Base-by-base conservation (phyloP, 768 basidiomycete species). In the Suillus hirtellus region DNA sequence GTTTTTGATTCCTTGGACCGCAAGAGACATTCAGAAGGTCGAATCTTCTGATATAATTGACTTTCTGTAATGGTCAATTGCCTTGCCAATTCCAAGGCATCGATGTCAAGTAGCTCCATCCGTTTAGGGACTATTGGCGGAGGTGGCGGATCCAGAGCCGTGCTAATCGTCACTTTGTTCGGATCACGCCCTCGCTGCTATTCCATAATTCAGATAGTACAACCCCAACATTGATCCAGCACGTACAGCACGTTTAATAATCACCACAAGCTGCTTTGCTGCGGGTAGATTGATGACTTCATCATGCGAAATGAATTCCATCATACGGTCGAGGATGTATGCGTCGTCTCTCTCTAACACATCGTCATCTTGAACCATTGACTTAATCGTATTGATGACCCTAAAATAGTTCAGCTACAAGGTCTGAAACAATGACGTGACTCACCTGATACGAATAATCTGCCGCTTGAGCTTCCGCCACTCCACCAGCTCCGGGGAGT, bases 51-150 rank as follows among this genome's bases (percentile, higher is more conserved):
- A 75, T 85, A 90, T 49, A 87, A 73, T 15, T 79, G 75, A 60
- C 81, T 83, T 71, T 90, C 89, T 67, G 85, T 80, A 66, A 89
- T 82, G 0, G 89, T 89, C 66, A 90, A 72, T 72, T 90, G 89
- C 15, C 89, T 79, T 0, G 89, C 89, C 3, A 90, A 71, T 69
- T 90, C 89, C 53, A 87, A 70, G 0, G 88, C 81, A 65, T 88
- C 83, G 53, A 90, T 81, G 60, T 90, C 89, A 12, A 81, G 66
- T 4, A 89, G 68, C 50, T 85, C 84, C 63, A 86, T 67, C 64
- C 81, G 82, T 69, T 76, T 79, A 8, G 75, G 76, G 60, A 77
- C 76, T 60, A 80, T 80, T 7, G 86, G 87, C 1, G 85, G 67
- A 12, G 82, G 76, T 1, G 87, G 87, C 3, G 83, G 79, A 1